These are phyloP conservation scores for Boechera retrofracta DNA, from an alignment of 345 rosid genomes.

Conservation along the genomic window DNA sequence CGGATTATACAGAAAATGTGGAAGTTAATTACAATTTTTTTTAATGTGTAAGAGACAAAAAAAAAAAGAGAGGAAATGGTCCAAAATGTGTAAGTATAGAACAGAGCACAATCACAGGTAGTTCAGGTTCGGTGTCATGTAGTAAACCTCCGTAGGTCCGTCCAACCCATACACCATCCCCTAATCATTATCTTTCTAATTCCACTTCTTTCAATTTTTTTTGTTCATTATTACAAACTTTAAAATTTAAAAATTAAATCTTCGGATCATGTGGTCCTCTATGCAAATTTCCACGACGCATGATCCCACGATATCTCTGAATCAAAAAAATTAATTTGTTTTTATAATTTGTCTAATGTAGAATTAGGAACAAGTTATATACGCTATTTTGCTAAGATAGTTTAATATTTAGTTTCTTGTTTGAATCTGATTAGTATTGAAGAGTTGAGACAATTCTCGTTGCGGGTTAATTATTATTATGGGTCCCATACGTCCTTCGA, in stretches of 20 bases:
- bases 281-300: constrained; percentile 32
- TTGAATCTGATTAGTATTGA: constrained; percentile 5
- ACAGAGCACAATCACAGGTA: constrained; percentile 48
- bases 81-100: constrained; percentile 39
- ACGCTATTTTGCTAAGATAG: neutral
- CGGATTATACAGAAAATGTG: neutral
- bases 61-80: constrained; percentile 29
- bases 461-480: neutral
- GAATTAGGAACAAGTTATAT: too few species aligned
- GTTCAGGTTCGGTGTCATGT: constrained; percentile 44
- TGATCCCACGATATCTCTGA: constrained; percentile 40
- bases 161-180: constrained; percentile 33
- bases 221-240: neutral
- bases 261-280: constrained; percentile 38
- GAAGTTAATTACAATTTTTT: neutral
- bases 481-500: constrained; percentile 6
- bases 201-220: neutral
- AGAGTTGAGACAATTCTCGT: neutral
- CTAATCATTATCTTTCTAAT: constrained; percentile 36
- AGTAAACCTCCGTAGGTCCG: constrained; percentile 28
- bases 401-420: neutral
- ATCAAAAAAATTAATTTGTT: too few species aligned
- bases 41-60: constrained; percentile 24
- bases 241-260: neutral
- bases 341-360: too few species aligned